Evolutionary conservation across 305 asterid genomes (phyloP).

Genomic region (Solanum hybrid): DNA sequence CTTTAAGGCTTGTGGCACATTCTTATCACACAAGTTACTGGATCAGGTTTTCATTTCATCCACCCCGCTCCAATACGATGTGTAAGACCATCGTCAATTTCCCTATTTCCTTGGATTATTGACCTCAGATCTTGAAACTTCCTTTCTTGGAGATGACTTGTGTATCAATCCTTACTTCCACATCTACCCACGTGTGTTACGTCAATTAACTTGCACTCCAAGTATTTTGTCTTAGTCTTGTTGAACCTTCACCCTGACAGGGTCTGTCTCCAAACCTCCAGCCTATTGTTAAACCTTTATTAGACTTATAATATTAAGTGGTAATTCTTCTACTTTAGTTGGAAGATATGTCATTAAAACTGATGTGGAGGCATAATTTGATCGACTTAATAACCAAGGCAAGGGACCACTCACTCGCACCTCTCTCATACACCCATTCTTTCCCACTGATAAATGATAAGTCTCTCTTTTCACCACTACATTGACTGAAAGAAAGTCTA

Average conservation of each 20-base stretch:
- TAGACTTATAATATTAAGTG: neutral
- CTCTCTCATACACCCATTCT: neutral
- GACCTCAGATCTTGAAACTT: neutral
- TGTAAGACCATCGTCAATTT: neutral
- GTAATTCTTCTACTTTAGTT: neutral
- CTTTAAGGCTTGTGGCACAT: neutral
- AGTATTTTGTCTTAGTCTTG: neutral
- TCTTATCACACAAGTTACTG: neutral
- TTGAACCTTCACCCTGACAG: neutral
- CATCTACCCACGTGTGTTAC: neutral
- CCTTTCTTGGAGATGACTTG: neutral
- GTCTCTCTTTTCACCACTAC: neutral
- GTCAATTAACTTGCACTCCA: neutral
- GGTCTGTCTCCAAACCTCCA: neutral
- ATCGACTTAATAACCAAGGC: neutral
- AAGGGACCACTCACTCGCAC: neutral
- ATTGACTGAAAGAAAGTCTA: neutral
- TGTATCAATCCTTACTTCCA: neutral
- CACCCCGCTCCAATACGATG: neutral
- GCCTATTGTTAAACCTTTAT: neutral
- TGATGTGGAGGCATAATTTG: neutral
- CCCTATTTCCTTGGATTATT: neutral
- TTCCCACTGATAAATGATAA: neutral
- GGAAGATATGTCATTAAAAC: neutral
- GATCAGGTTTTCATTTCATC: neutral